Percentiles rank a stretch among this genome's conserved stretches.
phyloP scores from a whole-genome alignment of 768 basidiomycete genomes.

The Lentinula sp. region DNA sequence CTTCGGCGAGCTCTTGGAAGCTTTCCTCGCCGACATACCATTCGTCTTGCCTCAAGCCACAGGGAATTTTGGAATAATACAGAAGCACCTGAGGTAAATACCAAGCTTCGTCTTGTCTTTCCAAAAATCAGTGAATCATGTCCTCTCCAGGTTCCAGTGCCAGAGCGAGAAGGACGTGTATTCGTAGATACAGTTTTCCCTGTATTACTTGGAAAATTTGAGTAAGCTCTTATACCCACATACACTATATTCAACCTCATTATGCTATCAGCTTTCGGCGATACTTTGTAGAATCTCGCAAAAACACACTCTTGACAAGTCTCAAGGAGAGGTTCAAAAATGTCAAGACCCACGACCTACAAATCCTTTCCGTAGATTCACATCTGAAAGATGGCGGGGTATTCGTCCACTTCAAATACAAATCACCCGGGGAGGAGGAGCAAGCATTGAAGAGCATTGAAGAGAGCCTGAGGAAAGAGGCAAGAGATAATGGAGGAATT shows the following conservation, averaged over 20 bases:
- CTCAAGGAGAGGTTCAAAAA: constrained; percentile 43
- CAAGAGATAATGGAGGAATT: constrained; percentile 44
- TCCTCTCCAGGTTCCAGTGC: background rate
- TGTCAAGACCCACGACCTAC: constrained; percentile 52
- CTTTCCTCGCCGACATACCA: background rate
- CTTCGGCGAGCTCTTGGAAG: background rate
- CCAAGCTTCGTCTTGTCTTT: no score
- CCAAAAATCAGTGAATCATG: background rate
- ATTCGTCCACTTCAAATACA: constrained; percentile 70
- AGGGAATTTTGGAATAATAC: background rate
- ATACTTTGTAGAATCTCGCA: constrained; percentile 53
- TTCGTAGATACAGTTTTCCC: constrained; percentile 80
- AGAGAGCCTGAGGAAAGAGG: constrained; percentile 35
- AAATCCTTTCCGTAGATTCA: constrained; percentile 56
- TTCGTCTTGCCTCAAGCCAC: background rate
- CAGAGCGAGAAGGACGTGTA: constrained; percentile 48
- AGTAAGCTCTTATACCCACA: constrained; percentile 40
- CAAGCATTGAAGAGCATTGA: constrained; percentile 43
- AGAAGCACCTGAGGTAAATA: background rate
- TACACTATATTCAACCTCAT: constrained; percentile 3
- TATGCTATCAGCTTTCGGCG: constrained; percentile 50
- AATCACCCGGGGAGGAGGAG: constrained; percentile 23
- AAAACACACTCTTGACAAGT: constrained; percentile 47
- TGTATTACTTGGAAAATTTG: constrained; percentile 62
- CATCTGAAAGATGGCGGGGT: constrained; percentile 81